Percentiles rank a stretch among this genome's conserved stretches.
Evolutionary conservation across 169 alveolate genomes (phyloP).

Genomic region (Babesia sp.): DNA sequence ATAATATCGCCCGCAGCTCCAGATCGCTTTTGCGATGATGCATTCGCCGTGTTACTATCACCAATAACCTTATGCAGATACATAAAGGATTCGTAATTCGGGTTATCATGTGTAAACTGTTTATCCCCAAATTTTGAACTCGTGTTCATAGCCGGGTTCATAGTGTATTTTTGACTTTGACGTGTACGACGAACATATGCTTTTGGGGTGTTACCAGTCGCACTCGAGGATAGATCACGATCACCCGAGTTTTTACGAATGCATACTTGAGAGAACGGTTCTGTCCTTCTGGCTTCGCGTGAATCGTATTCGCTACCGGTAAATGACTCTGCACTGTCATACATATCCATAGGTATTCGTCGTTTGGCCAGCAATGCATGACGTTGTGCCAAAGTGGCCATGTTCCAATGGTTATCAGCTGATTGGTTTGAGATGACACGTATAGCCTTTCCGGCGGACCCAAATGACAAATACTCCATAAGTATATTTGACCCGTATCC

Average conservation of each 20-base stretch:
- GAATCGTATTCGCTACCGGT: background rate
- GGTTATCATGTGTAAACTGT: background rate
- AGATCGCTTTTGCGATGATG: too few species aligned
- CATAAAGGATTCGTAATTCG: slow-evolving; percentile 21
- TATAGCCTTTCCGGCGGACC: slow-evolving; percentile 29
- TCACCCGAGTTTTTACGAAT: background rate
- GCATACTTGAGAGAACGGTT: background rate
- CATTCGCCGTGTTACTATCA: background rate
- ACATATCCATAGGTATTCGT: background rate
- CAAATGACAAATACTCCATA: slow-evolving; percentile 56
- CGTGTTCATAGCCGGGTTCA: too few species aligned
- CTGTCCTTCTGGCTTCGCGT: background rate
- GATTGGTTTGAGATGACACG: background rate
- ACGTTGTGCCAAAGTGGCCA: background rate
- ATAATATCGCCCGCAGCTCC: background rate
- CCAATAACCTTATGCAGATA: slow-evolving; percentile 19
- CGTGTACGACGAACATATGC: background rate
- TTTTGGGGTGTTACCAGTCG: background rate
- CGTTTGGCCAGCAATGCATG: background rate
- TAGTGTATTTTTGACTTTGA: background rate
- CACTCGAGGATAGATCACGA: background rate
- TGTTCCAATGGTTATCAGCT: background rate
- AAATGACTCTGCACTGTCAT: background rate
- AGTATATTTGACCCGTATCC: slow-evolving; percentile 59
- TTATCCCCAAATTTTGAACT: too few species aligned